Evolutionary conservation across 192 early-diverging fungal genomes (phyloP).

Genomic region (Funneliformis geosporum): DNA sequence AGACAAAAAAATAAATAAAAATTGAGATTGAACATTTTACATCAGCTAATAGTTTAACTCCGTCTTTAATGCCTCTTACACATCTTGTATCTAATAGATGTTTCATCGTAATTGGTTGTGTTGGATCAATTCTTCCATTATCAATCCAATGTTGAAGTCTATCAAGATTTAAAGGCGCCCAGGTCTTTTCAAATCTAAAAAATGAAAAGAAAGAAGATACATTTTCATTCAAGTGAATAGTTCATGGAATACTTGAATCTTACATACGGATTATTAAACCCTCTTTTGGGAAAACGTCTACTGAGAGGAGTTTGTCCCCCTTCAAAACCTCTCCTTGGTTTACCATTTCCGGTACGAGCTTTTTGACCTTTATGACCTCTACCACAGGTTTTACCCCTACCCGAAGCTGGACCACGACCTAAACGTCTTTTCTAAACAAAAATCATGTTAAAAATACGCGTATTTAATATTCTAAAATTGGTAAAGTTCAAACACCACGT

Average conservation of each 20-base stretch:
- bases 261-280: conserved; percentile 68
- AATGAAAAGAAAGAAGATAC: conserved; percentile 23
- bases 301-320: conserved; percentile 91
- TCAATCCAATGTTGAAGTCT: conserved; percentile 91
- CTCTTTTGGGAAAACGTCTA: conserved; percentile 82
- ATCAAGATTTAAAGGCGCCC: conserved; percentile 80
- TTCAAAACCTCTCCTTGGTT: conserved; percentile 83
- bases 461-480: background rate
- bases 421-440: conserved; percentile 46
- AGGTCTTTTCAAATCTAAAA: conserved; percentile 59
- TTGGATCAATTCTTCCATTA: conserved; percentile 76
- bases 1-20: background rate
- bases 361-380: conserved; percentile 92
- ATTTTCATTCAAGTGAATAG: conserved; percentile 1
- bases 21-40: conserved; percentile 41
- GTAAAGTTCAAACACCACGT: background rate
- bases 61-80: conserved; percentile 79
- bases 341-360: conserved; percentile 71
- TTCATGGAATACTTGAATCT: background rate
- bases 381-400: conserved; percentile 88
- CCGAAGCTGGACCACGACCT: conserved; percentile 84
- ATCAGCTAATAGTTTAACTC: conserved; percentile 77
- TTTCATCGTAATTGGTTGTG: conserved; percentile 80
- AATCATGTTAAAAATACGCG: background rate
- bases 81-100: conserved; percentile 67